Percentiles rank a stretch among this genome's conserved stretches.
phyloP scores from a whole-genome alignment of 352 stramenopile genomes.

The Phytopythium helicoides region DNA sequence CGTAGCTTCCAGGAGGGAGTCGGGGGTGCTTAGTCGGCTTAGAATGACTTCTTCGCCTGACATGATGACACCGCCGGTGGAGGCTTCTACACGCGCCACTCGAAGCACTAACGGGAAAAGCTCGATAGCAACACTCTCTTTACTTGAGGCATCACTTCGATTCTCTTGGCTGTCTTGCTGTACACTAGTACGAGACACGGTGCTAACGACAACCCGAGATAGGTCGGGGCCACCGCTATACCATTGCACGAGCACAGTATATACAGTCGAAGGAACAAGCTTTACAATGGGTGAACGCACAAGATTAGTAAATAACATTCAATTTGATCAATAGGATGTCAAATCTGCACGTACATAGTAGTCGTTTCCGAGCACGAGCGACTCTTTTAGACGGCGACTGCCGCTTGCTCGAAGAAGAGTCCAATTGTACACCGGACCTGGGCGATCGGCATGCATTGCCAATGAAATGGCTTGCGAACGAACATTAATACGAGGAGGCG shows the following conservation, averaged over 20 bases:
- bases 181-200: slow-evolving; percentile 48
- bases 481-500: slow-evolving; percentile 11
- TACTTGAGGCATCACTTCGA: slow-evolving; percentile 7
- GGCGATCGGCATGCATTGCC: slow-evolving; percentile 23
- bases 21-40: slow-evolving; percentile 56
- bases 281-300: too few relatives aligned
- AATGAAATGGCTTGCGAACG: slow-evolving; percentile 5
- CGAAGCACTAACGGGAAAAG: slow-evolving; percentile 79
- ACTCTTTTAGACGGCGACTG: slow-evolving; percentile 68
- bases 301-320: too few relatives aligned
- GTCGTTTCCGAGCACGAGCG: slow-evolving; percentile 65
- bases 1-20: slow-evolving; percentile 60
- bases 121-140: slow-evolving; percentile 50
- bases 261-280: slow-evolving; percentile 67
- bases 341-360: slow-evolving; percentile 64
- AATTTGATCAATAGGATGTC: neutral
- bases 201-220: slow-evolving; percentile 2
- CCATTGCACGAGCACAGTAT: slow-evolving; percentile 68
- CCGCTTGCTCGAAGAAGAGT: slow-evolving; percentile 71
- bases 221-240: slow-evolving; percentile 73
- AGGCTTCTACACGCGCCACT: slow-evolving; percentile 65
- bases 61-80: slow-evolving; percentile 66
- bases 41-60: slow-evolving; percentile 81
- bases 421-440: slow-evolving; percentile 83
- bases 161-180: slow-evolving; percentile 22